A percentile compares a stretch with the other conserved stretches of the same genome.
Evolutionary conservation across 129 eudicot genomes (phyloP).

Genomic region (Tagetes erecta): DNA sequence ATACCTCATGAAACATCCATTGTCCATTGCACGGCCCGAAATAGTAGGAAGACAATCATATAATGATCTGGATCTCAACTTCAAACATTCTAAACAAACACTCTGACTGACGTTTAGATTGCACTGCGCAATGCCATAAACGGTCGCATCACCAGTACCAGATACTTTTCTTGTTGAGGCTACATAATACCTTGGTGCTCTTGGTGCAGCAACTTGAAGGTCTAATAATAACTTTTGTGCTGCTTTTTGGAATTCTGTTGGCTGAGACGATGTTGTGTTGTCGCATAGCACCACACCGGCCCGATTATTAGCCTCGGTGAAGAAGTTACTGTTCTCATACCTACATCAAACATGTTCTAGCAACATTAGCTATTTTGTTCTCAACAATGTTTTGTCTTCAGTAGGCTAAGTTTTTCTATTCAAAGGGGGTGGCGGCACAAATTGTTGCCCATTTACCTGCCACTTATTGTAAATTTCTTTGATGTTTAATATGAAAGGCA

Average conservation of each 20-base stretch:
- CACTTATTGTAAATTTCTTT: no score
- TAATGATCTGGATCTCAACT: slow-evolving; percentile 38
- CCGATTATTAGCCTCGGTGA: slow-evolving; percentile 45
- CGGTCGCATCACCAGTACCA: slow-evolving; percentile 25
- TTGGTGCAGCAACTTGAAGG: slow-evolving; percentile 56
- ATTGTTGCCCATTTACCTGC: no score
- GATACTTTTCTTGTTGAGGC: slow-evolving; percentile 36
- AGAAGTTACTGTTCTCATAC: slow-evolving; percentile 57
- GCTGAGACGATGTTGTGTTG: slow-evolving; percentile 38
- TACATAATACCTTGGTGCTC: slow-evolving; percentile 43
- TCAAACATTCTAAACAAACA: slow-evolving; percentile 58
- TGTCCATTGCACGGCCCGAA: slow-evolving; percentile 59
- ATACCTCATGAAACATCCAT: slow-evolving; percentile 66
- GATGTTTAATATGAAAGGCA: no score
- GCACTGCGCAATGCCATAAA: slow-evolving; percentile 67
- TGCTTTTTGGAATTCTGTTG: slow-evolving; percentile 39
- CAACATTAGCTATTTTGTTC: not conserved
- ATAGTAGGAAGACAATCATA: slow-evolving; percentile 47
- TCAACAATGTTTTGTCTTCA: no score
- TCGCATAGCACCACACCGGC: slow-evolving; percentile 58
- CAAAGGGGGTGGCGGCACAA: no score
- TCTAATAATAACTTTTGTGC: slow-evolving; percentile 41
- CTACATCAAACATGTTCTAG: slow-evolving; percentile 26
- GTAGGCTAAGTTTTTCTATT: no score
- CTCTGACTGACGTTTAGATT: slow-evolving; percentile 43